Percentiles rank a stretch among this genome's conserved stretches.
These are phyloP conservation scores for Solioccasus polychromus DNA, from an alignment of 768 basidiomycete species.

Conservation along the genomic window DNA sequence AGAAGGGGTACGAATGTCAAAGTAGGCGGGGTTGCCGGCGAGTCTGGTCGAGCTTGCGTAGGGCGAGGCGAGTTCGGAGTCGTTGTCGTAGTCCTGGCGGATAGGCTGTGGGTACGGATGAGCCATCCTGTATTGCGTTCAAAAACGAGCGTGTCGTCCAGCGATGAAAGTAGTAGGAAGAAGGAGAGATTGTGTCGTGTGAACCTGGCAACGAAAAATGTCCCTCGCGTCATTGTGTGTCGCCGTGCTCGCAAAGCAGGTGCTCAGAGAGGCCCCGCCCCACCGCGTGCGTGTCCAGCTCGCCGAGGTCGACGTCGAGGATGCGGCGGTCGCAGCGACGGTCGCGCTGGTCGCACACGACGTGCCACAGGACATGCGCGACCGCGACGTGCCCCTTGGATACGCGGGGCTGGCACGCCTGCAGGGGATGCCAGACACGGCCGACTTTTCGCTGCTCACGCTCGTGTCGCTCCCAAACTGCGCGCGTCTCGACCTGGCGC, in stretches of 20 bases:
- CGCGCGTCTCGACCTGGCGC: slow-evolving; percentile 47
- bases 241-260: slow-evolving; percentile 36
- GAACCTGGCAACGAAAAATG: slow-evolving; percentile 13
- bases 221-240: slow-evolving; percentile 58
- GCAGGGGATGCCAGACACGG: slow-evolving; percentile 52
- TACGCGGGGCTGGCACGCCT: slow-evolving; percentile 55
- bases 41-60: slow-evolving; percentile 60
- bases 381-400: slow-evolving; percentile 48
- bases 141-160: slow-evolving; percentile 27
- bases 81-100: slow-evolving; percentile 41
- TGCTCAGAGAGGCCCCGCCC: slow-evolving; percentile 38
- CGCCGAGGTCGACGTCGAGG: no score
- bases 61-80: slow-evolving; percentile 52
- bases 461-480: slow-evolving; percentile 59
- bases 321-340: no score
- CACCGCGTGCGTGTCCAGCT: no score
- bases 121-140: slow-evolving; percentile 41
- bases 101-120: slow-evolving; percentile 30
- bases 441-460: slow-evolving; percentile 62
- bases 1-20: slow-evolving; percentile 26
- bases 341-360: slow-evolving; percentile 56
- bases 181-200: slow-evolving; percentile 11
- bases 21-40: slow-evolving; percentile 41
- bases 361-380: slow-evolving; percentile 40
- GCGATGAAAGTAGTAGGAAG: slow-evolving; percentile 17